These are phyloP conservation scores for Plectosphaerella cucumerina DNA, from an alignment of 2,329 filamentous ascomycete species.

Conservation along the genomic window DNA sequence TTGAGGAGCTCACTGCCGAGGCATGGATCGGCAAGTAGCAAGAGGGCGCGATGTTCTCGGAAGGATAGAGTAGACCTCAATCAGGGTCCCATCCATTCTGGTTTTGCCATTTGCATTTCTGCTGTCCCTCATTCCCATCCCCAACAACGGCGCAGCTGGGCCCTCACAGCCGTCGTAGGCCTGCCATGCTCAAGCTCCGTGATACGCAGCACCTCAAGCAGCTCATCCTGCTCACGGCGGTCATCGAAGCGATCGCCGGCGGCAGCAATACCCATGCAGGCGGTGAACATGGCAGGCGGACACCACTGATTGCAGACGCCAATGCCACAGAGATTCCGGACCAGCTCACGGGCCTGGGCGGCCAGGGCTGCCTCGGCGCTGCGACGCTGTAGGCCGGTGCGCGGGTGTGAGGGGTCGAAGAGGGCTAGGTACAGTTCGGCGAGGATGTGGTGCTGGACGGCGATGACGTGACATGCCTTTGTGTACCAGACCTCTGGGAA, in stretches of 20 bases:
- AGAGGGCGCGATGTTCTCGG: too few relatives aligned
- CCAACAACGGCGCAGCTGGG: conserved; percentile 45
- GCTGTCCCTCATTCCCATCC: conserved; percentile 28
- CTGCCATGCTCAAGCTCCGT: conserved; percentile 48
- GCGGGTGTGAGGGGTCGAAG: conserved; percentile 50
- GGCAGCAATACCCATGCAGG: conserved; percentile 49
- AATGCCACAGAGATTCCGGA: conserved; percentile 55
- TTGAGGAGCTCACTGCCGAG: not conserved
- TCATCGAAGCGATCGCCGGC: conserved; percentile 46
- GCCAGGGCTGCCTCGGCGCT: conserved; percentile 23
- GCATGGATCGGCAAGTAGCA: not conserved
- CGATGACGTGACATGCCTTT: conserved; percentile 37
- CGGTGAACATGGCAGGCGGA: conserved; percentile 52
- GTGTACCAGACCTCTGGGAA: conserved; percentile 23
- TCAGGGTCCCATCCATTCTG: too few relatives aligned
- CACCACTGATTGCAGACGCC: conserved; percentile 53
- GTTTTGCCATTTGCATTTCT: too few relatives aligned
- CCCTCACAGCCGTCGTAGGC: conserved; percentile 44
- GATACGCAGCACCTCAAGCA: conserved; percentile 40
- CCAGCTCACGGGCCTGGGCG: conserved; percentile 38
- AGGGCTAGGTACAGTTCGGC: conserved; percentile 52
- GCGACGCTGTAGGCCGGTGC: conserved; percentile 36
- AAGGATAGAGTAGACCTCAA: too few relatives aligned
- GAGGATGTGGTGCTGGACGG: conserved; percentile 56
- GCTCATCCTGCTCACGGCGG: conserved; percentile 39